Evolutionary conservation across 495 filamentous ascomycete genomes (phyloP).

Genomic region (Neurospora sp.): DNA sequence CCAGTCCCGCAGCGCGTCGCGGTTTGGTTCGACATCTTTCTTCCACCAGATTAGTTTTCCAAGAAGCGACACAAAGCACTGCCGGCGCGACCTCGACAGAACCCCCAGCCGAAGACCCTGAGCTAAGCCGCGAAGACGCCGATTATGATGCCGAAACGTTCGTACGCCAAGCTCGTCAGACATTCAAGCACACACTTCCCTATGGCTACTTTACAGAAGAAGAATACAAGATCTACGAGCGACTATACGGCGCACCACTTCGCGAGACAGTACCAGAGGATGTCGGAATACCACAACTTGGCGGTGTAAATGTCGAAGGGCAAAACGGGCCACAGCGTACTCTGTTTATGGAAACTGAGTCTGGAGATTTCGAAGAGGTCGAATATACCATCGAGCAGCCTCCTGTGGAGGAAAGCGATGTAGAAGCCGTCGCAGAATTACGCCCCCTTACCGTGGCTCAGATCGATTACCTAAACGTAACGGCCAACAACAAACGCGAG

Average conservation of each 20-base stretch:
- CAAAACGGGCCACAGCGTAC: conserved; percentile 9
- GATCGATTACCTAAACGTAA: conserved; percentile 30
- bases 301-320: background rate
- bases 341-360: conserved; percentile 45
- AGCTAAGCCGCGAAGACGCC: conserved; percentile 1
- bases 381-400: conserved; percentile 26
- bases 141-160: conserved; percentile 44
- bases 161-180: conserved; percentile 58
- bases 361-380: conserved; percentile 54
- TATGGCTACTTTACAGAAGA: conserved; percentile 56
- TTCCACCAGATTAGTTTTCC: conserved; percentile 18
- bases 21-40: conserved; percentile 28
- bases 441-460: conserved; percentile 8
- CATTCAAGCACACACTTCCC: conserved; percentile 71
- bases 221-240: conserved; percentile 67
- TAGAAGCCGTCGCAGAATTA: background rate
- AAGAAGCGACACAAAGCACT: conserved; percentile 8
- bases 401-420: conserved; percentile 5
- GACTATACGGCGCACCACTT: conserved; percentile 66
- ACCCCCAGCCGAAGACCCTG: conserved; percentile 3
- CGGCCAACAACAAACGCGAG: conserved; percentile 40
- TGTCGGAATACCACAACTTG: conserved; percentile 36
- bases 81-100: background rate
- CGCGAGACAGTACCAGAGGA: conserved; percentile 48
- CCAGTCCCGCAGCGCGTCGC: conserved; percentile 5